Percentiles rank a stretch among this genome's conserved stretches.
phyloP scores from a whole-genome alignment of 2,329 filamentous ascomycete species.

The Fusarium armeniacum region DNA sequence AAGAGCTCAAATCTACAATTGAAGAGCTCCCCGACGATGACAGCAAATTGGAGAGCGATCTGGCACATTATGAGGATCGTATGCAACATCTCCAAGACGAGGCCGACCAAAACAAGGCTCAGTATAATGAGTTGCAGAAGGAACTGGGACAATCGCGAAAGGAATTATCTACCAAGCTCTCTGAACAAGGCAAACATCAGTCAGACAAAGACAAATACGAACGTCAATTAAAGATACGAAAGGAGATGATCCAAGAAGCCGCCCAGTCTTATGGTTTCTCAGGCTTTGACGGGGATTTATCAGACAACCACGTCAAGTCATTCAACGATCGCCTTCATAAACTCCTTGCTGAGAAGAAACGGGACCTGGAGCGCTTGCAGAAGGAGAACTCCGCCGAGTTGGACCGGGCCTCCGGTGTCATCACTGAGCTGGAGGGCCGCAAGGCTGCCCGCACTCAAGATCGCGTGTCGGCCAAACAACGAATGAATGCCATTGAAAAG shows the following conservation, averaged over 20 bases:
- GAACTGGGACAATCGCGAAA: constrained; percentile 62
- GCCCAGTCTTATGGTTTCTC: constrained; percentile 83
- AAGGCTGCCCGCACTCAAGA: constrained; percentile 80
- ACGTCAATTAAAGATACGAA: constrained; percentile 78
- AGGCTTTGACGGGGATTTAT: constrained; percentile 84
- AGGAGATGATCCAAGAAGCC: constrained; percentile 81
- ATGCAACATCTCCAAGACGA: constrained; percentile 76
- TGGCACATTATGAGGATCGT: constrained; percentile 83
- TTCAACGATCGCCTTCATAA: constrained; percentile 85
- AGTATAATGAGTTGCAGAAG: constrained; percentile 75
- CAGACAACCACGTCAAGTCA: constrained; percentile 77
- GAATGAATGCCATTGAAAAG: constrained; percentile 80
- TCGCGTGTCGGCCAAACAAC: constrained; percentile 79
- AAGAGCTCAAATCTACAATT: constrained; percentile 78
- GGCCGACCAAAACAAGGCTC: constrained; percentile 71
- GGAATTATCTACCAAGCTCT: constrained; percentile 65
- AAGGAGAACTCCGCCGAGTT: constrained; percentile 81
- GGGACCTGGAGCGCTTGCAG: constrained; percentile 80
- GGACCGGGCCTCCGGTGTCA: constrained; percentile 76
- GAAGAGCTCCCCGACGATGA: constrained; percentile 85
- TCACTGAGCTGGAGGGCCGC: constrained; percentile 81
- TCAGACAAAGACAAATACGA: constrained; percentile 91
- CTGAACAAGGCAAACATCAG: constrained; percentile 81
- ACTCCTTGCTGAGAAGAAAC: constrained; percentile 82
- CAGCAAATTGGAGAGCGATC: constrained; percentile 76